Base-by-base conservation (phyloP, 2,329 filamentous ascomycete genomes). In the Hirsutella thompsonii region DNA sequence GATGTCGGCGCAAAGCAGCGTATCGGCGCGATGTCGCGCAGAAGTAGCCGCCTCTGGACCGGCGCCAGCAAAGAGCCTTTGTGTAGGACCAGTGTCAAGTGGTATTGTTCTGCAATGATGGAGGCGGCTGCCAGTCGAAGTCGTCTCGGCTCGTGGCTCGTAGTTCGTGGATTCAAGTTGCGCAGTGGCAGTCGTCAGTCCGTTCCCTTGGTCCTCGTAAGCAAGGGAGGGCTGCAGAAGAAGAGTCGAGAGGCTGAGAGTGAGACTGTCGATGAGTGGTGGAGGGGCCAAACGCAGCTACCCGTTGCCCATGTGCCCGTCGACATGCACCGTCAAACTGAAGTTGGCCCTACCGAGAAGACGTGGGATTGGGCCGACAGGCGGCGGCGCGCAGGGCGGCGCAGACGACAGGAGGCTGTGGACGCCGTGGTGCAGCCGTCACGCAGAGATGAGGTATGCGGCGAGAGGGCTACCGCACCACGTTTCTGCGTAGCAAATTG, bases 391-490 rank as follows among this genome's bases (percentile, higher is more conserved):
- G 38, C 35, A 28, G 38, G 40, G 40, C 38, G 39, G 46, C 45
- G 42, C 30, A 35, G 37, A 39, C 39, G 38, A 43, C 32, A 38
- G 38, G 37, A 36, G 34, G 23, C 41, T 35, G 40, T 39, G 37
- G 40, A 35, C 42, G 36, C 41, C 26, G 42, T 40, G 39, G 42
- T 45, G 40, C 41, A 38, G 46, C 48, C 47, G 56, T 58, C 45
- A 53, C 51, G 52, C 56, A 58, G 47, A 55, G 55, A 58, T 57
- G 52, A 55, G 52, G 56, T 55, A 58, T 57, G 53, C 54, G 51
- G 54, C 46, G 49, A 44, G 49, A 44, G 47, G 45, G 45, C 48
- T 42, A 37, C 30, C 41, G 37, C 44, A 37, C 39, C 28, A 33
- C 39, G 36, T 37, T 36, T 26, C 16, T 37, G 42, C 40, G 40